phyloP scores from a whole-genome alignment of 2,329 filamentous ascomycete species.

The Stromatinia cepivora region DNA sequence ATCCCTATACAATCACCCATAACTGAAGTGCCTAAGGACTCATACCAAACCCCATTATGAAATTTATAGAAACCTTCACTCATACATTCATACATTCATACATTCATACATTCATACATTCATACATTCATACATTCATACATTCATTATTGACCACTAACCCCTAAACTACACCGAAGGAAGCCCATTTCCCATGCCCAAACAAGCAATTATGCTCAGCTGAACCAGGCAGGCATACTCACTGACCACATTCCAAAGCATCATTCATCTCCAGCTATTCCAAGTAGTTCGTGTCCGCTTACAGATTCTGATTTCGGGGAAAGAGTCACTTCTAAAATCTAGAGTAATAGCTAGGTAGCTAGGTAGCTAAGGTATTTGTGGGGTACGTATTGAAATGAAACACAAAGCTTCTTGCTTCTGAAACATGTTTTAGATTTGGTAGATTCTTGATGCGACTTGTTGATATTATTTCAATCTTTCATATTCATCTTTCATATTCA shows the following conservation, averaged over 20 bases:
- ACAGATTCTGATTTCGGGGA: slow-evolving; percentile 4
- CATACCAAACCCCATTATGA: not conserved
- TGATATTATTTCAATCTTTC: no score
- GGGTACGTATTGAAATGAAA: slow-evolving; percentile 6
- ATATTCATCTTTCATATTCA: no score
- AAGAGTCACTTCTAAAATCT: slow-evolving; percentile 4
- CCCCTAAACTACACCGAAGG: not conserved
- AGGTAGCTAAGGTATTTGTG: not conserved
- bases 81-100: not conserved
- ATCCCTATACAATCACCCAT: no score
- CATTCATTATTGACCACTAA: not conserved
- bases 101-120: not conserved
- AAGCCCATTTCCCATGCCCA: not conserved
- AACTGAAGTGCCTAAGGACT: not conserved
- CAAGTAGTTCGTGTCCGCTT: not conserved
- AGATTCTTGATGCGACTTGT: not conserved
- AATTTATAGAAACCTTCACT: no score
- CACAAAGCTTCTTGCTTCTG: slow-evolving; percentile 2
- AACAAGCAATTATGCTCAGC: not conserved
- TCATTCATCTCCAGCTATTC: not conserved
- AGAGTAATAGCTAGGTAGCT: not conserved
- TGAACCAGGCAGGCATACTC: not conserved
- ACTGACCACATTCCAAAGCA: not conserved
- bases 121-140: not conserved
- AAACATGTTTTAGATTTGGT: not conserved